Conservation (phyloP, 345 rosid species). For the Salix viminalis region DNA sequence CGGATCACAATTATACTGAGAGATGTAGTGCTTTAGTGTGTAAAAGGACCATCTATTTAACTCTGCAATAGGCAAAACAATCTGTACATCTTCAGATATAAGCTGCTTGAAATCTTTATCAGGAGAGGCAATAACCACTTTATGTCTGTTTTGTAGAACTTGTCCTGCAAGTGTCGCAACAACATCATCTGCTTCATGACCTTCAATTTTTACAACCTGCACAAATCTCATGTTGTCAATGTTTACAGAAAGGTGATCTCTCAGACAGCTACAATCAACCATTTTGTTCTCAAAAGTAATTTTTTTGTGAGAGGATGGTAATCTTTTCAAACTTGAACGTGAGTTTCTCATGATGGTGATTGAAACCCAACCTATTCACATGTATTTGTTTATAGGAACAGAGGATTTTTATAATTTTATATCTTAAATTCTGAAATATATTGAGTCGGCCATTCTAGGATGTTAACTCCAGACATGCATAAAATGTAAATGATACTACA, state of each 20-base stretch:
- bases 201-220: slow-evolving; percentile 68
- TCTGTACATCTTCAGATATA: slow-evolving; percentile 82
- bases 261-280: neutral
- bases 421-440: too few species aligned
- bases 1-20: slow-evolving; percentile 80
- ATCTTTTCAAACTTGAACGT: too few species aligned
- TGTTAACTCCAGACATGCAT: too few species aligned
- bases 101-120: slow-evolving; percentile 97
- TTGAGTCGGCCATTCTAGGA: too few species aligned
- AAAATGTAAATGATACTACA: too few species aligned
- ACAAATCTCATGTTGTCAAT: slow-evolving; percentile 12
- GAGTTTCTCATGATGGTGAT: too few species aligned
- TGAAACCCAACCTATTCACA: too few species aligned
- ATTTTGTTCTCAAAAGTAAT: too few species aligned
- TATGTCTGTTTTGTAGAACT: slow-evolving; percentile 58
- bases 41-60: slow-evolving; percentile 85
- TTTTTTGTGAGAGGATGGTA: too few species aligned
- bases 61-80: slow-evolving; percentile 75
- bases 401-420: too few species aligned
- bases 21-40: slow-evolving; percentile 68
- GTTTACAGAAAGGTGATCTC: neutral
- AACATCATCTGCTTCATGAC: slow-evolving; percentile 91
- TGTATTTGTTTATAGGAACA: too few species aligned
- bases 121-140: slow-evolving; percentile 80
- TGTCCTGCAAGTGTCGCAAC: slow-evolving; percentile 74